Evolutionary conservation across 805 yeast genomes (phyloP), one percentile per base, ranked within the genome.

Genomic region (Grigorovia yakushimaensis): DNA sequence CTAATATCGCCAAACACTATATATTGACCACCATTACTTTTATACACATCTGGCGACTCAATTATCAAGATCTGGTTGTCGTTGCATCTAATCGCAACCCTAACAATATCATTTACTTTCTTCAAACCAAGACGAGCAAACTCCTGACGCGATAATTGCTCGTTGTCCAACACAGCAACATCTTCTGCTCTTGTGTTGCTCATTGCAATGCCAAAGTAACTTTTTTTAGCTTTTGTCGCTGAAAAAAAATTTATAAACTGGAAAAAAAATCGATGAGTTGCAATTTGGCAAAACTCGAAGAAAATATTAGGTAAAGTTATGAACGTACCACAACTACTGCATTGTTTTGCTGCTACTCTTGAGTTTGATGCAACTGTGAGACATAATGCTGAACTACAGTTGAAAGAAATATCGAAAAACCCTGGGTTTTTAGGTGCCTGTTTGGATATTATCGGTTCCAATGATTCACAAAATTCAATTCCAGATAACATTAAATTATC

Each of bases 61-160:
- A 89, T 85, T 64, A 89, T 94, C 70, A 82, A 79, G 67, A 88
- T 81, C 67, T 82, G 78, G 80, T 86, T 85, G 68, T 88, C 88
- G 73, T 85, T 81, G 75, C 81, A 85, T 74, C 82, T 86, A 79
- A 91, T 82, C 59, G 95, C 87, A 64, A 91, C 97, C 73, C 97
- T 84, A 67, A 84, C 74, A 66, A 89, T 84, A 60, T 95, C 96
- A 66, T 82, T 82, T 65, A 91, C 78, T 73, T 78, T 84, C 79
- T 86, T 86, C 73, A 72, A 91, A 13, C 37, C 37, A 3, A 33
- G 15, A 2, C 17, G n/a, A n/a, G 8, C 4, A 15, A 33, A 81
- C 62, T 81, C 71, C 66, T 82, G 86, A 75, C 91, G 83, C 62
- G 97, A 96, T 77, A 89, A 87, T 79, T 84, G 84, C 76, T 88